These are phyloP conservation scores for Hypsizygus ulmarius DNA, from an alignment of 1,284 basidiomycete species.

Conservation along the genomic window DNA sequence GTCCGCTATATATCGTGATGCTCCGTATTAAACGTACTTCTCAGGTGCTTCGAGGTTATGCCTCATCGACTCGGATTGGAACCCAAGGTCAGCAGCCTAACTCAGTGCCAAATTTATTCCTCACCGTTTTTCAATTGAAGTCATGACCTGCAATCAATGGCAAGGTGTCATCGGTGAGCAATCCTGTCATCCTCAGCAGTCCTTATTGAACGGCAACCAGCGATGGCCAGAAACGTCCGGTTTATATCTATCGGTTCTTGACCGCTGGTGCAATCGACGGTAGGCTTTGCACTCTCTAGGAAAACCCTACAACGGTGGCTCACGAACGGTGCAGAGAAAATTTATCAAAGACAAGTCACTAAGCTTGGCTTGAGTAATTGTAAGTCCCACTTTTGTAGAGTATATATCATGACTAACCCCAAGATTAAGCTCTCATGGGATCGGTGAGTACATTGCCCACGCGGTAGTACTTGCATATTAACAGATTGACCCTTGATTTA, in stretches of 20 bases:
- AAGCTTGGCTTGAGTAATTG: constrained; percentile 90
- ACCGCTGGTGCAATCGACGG: constrained; percentile 81
- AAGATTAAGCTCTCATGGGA: constrained; percentile 58
- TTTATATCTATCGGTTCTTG: constrained; percentile 92
- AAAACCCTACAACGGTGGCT: not conserved
- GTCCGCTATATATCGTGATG: not conserved
- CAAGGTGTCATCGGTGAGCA: constrained; percentile 85
- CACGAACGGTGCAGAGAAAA: constrained; percentile 59
- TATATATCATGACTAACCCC: constrained; percentile 13
- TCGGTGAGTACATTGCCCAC: constrained; percentile 38
- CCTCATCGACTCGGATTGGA: constrained; percentile 94
- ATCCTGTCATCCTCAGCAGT: not conserved
- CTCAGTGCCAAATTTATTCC: constrained; percentile 1
- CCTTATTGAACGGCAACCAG: constrained; percentile 37
- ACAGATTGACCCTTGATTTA: constrained; percentile 24
- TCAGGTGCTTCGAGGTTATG: constrained; percentile 81
- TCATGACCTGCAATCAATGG: constrained; percentile 96
- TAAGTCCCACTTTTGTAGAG: constrained; percentile 36
- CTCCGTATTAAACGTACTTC: not conserved
- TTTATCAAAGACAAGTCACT: constrained; percentile 92
- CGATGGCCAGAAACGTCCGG: constrained; percentile 91
- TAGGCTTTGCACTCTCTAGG: constrained; percentile 22
- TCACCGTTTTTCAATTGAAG: constrained; percentile 33
- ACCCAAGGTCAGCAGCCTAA: constrained; percentile 64
- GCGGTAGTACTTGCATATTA: constrained; percentile 15